phyloP scores from a whole-genome alignment of 2,329 filamentous ascomycete species.

The Metarhizium rileyi region DNA sequence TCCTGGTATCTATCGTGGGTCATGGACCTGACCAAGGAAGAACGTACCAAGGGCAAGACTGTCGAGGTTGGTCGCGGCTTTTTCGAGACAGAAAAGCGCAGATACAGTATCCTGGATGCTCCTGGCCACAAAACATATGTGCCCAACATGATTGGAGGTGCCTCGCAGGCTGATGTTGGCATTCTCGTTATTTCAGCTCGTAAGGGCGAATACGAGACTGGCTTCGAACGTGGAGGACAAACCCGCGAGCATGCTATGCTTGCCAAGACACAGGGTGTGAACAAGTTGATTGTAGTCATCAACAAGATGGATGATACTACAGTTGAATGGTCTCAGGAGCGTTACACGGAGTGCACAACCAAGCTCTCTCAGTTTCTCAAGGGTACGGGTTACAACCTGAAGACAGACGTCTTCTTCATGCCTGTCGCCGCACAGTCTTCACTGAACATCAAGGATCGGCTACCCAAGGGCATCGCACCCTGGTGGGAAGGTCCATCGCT shows the following conservation, averaged over 20 bases:
- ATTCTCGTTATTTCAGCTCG: constrained; percentile 92
- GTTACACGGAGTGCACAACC: constrained; percentile 85
- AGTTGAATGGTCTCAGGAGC: constrained; percentile 88
- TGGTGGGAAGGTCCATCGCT: constrained; percentile 89
- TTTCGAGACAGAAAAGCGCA: constrained; percentile 92
- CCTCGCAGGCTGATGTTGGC: constrained; percentile 86
- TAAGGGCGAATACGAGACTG: constrained; percentile 98
- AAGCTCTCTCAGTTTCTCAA: constrained; percentile 87
- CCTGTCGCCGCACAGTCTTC: constrained; percentile 86
- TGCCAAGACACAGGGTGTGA: constrained; percentile 96
- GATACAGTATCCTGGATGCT: constrained; percentile 94
- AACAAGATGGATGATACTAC: constrained; percentile 99
- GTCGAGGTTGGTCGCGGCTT: constrained; percentile 93
- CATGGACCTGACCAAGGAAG: constrained; percentile 92
- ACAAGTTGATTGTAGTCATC: constrained; percentile 87
- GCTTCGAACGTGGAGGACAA: constrained; percentile 92
- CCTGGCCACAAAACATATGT: constrained; percentile 98
- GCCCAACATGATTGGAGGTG: constrained; percentile 95
- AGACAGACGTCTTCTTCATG: constrained; percentile 91
- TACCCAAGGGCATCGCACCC: constrained; percentile 63
- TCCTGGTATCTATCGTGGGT: constrained; percentile 99
- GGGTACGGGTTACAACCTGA: constrained; percentile 85
- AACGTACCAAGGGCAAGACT: constrained; percentile 92
- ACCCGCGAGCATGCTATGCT: constrained; percentile 96
- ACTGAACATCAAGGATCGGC: constrained; percentile 77